Evolutionary conservation across 495 filamentous ascomycete species (phyloP), one percentile per base, ranked within the genome.

Genomic region (Aspergillus taichungensis): DNA sequence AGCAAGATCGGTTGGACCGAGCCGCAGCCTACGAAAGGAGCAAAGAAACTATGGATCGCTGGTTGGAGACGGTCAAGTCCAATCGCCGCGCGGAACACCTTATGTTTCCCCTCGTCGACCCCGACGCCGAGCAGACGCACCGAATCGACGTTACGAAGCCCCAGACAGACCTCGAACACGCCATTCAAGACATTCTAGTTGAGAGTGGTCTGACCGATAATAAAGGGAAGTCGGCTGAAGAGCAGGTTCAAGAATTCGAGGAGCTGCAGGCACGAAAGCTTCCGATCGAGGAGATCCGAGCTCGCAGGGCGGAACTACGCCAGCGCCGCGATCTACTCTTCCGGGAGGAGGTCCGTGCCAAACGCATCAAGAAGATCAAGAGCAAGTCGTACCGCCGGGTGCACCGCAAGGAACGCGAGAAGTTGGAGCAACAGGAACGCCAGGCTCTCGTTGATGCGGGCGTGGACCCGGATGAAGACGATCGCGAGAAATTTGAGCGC

Each of bases 341-440:
- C 47, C 76, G 91, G n/a, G 94, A 98, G 60, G 85, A 94, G 61
- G 77, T 83, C 0, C 80, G 87, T 42, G 77, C 88, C 4, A 95
- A 91, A 65, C 82, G 92, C 3, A 85, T 98, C 62, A 95, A 95
- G 64, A 97, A 96, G 70, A 98, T 98, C 61, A 98, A 98, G 71
- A 89, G 84, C 54, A 97, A 95, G 57, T 77, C 88, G 0, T 98
- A 90, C 57, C 83, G 88, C 12, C 81, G 89, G 40, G 82, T 97
- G 14, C 94, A 96, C 59, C 82, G 92, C 31, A 95, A 86, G 54
- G 87, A 95, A 54, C 75, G 80, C 9, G 79, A 87, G 57, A 79
- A 79, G 46, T 67, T 83, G 34, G 81, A 85, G 48, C 72, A 87
- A 40, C 77, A 78, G n/a, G 81, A 88, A 42, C 72, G 75, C 24